Conservation (phyloP, 257 asterid species). For the Solanum piurae region DNA sequence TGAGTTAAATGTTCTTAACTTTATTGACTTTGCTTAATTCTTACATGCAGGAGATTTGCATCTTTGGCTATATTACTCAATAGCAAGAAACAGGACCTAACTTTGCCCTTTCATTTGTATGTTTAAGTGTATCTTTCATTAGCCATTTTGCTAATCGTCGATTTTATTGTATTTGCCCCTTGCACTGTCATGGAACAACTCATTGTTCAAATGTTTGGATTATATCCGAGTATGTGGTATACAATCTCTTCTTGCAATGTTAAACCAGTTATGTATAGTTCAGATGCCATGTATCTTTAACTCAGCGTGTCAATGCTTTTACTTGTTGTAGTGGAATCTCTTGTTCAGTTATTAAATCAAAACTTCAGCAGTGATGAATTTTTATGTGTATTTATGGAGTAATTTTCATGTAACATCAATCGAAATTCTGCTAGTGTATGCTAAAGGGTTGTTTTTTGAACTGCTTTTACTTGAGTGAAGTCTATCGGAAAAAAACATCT, state of each 20-base stretch:
- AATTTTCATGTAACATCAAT: background rate
- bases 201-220: constrained; percentile 15
- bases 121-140: constrained; percentile 15
- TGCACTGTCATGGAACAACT: constrained; percentile 10
- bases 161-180: background rate
- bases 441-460: no score
- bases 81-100: constrained; percentile 12
- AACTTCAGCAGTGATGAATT: background rate
- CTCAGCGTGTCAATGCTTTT: background rate
- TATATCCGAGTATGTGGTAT: background rate
- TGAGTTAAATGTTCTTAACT: background rate
- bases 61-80: constrained; percentile 14
- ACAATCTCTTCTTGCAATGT: background rate
- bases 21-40: background rate
- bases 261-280: background rate
- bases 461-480: no score
- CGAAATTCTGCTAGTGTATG: no score
- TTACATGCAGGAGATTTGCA: constrained; percentile 30
- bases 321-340: background rate
- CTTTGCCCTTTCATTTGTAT: constrained; percentile 12
- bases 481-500: no score
- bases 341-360: background rate
- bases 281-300: background rate
- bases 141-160: constrained; percentile 9
- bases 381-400: background rate